Conservation (phyloP, 2,329 filamentous ascomycete genomes). For the Pseudogymnoascus sp. region DNA sequence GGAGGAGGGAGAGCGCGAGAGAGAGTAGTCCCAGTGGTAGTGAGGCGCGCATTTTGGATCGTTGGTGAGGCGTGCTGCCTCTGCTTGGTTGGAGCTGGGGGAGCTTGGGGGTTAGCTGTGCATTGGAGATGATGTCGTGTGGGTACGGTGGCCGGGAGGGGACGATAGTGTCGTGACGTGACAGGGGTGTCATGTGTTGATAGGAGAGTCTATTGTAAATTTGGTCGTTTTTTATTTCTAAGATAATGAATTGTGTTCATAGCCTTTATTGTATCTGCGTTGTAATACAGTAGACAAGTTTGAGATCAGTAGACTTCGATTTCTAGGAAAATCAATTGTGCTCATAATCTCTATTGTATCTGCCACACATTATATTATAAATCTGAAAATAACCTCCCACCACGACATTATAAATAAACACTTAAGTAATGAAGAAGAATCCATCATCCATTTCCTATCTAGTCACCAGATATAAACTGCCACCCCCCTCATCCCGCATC, state of each 20-base stretch:
- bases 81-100: neutral
- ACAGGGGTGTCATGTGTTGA: neutral
- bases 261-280: no score
- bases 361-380: neutral
- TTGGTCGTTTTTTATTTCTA: no score
- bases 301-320: neutral
- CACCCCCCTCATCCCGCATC: neutral
- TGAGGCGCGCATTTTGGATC: neutral
- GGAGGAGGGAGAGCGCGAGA: slow-evolving; percentile 21
- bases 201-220: neutral
- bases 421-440: neutral
- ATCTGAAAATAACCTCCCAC: neutral
- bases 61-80: slow-evolving; percentile 1
- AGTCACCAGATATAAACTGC: neutral
- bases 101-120: slow-evolving; percentile 1
- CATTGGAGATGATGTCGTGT: slow-evolving; percentile 5
- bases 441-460: slow-evolving; percentile 4
- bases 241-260: no score
- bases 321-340: neutral
- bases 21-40: slow-evolving; percentile 23
- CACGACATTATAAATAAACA: neutral
- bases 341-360: neutral
- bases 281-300: neutral
- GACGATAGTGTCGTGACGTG: neutral
- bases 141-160: neutral